Percentiles rank a stretch among this genome's conserved stretches.
Conservation (phyloP, 148 eudicot genomes). For the Arbutus unedo region DNA sequence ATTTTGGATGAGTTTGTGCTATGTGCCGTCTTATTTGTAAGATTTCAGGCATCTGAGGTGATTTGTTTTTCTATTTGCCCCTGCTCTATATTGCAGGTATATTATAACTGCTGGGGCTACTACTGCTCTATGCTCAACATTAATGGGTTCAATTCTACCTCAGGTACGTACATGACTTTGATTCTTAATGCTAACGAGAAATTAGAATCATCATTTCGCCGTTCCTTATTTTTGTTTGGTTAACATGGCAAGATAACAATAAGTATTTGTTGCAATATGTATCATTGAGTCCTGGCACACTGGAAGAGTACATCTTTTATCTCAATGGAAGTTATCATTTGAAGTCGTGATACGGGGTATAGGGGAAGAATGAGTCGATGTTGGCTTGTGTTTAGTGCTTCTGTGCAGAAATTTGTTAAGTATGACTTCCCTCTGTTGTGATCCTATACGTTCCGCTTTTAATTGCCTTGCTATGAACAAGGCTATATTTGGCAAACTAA, state of each 20-base stretch:
- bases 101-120: slow-evolving; percentile 82
- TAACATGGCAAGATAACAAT: background rate
- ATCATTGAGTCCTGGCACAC: background rate
- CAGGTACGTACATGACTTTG: slow-evolving; percentile 44
- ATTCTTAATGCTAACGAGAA: background rate
- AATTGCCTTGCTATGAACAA: background rate
- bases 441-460: background rate
- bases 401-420: background rate
- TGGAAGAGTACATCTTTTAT: background rate
- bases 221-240: background rate
- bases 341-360: background rate
- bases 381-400: background rate
- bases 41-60: slow-evolving; percentile 2
- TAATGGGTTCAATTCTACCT: slow-evolving; percentile 93
- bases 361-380: background rate
- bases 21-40: background rate
- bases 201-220: background rate
- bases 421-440: background rate
- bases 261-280: background rate
- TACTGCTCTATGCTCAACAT: slow-evolving; percentile 84
- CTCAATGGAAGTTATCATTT: slow-evolving; percentile 1
- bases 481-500: background rate
- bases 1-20: slow-evolving; percentile 12
- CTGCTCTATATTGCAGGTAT: slow-evolving; percentile 44
- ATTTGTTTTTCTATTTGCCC: slow-evolving; percentile 16